A percentile compares a stretch with the other conserved stretches of the same genome.
phyloP scores from a whole-genome alignment of 768 basidiomycete species.

The Mycena epipterygia region DNA sequence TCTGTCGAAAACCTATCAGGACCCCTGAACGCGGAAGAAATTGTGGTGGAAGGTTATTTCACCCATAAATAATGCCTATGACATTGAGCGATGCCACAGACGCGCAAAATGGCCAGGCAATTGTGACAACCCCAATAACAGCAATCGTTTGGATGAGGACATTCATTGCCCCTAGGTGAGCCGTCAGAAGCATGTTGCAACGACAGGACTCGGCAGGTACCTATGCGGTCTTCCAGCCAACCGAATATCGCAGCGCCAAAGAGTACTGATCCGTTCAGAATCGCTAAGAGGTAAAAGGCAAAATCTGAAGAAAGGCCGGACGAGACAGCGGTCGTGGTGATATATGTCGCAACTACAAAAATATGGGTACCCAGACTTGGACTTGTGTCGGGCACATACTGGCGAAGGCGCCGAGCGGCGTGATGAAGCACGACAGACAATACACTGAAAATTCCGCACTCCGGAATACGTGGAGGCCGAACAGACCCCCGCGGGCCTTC shows the following conservation, averaged over 20 bases:
- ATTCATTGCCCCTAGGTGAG: constrained; percentile 15
- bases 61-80: constrained; percentile 11
- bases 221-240: constrained; percentile 54
- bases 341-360: constrained; percentile 39
- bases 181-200: neutral
- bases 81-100: neutral
- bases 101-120: constrained; percentile 23
- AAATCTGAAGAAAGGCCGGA: constrained; percentile 39
- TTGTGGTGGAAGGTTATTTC: neutral
- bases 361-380: neutral
- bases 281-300: constrained; percentile 57
- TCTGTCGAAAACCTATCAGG: constrained; percentile 32
- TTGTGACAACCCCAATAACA: neutral
- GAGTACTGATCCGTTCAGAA: constrained; percentile 59
- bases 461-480: constrained; percentile 49
- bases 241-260: constrained; percentile 60
- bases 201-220: constrained; percentile 37
- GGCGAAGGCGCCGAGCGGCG: constrained; percentile 65
- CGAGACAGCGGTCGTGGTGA: constrained; percentile 32
- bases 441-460: neutral
- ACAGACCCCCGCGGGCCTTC: constrained; percentile 51
- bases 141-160: constrained; percentile 5
- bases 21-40: too few relatives aligned
- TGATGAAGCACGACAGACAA: constrained; percentile 42
- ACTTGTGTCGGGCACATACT: neutral